Evolutionary conservation across 2,329 filamentous ascomycete species (phyloP).

Genomic region (Cercospora sp.): DNA sequence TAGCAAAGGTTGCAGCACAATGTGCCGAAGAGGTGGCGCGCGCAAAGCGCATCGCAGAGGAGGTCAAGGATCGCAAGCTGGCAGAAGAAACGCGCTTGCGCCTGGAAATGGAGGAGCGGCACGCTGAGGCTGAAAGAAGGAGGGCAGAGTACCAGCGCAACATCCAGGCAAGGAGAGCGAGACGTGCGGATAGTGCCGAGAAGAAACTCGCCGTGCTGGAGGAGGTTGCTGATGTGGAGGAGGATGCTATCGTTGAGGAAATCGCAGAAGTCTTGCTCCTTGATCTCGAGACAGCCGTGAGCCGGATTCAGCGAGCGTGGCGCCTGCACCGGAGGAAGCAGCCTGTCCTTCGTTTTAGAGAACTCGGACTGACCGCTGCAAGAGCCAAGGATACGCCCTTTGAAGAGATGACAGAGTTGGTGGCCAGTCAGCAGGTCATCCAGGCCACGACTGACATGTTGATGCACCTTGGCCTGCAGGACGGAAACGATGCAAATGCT

Average conservation of each 20-base stretch:
- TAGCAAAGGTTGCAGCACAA: slow-evolving; percentile 77
- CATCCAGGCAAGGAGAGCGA: slow-evolving; percentile 49
- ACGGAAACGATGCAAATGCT: slow-evolving; percentile 59
- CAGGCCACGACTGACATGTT: slow-evolving; percentile 66
- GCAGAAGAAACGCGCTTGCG: slow-evolving; percentile 69
- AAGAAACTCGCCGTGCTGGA: slow-evolving; percentile 55
- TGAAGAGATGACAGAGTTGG: slow-evolving; percentile 69
- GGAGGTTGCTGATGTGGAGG: slow-evolving; percentile 49
- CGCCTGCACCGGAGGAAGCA: slow-evolving; percentile 59
- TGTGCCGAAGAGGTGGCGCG: slow-evolving; percentile 82
- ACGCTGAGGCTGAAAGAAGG: slow-evolving; percentile 74
- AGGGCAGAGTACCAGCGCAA: slow-evolving; percentile 58
- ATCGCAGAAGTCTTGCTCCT: slow-evolving; percentile 43
- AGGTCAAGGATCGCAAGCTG: slow-evolving; percentile 77
- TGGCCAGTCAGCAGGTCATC: slow-evolving; percentile 68
- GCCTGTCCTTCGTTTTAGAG: slow-evolving; percentile 65
- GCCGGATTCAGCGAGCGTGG: slow-evolving; percentile 71
- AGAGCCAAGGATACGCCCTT: slow-evolving; percentile 70
- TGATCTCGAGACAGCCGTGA: slow-evolving; percentile 62
- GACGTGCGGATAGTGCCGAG: slow-evolving; percentile 45
- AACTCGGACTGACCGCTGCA: slow-evolving; percentile 69
- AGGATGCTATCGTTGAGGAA: slow-evolving; percentile 44
- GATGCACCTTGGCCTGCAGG: slow-evolving; percentile 64
- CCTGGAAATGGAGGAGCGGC: slow-evolving; percentile 75
- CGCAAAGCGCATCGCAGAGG: slow-evolving; percentile 79